Evolutionary conservation across 176 grass and related monocot genomes (phyloP).

Genomic region (Oryza officinalis): DNA sequence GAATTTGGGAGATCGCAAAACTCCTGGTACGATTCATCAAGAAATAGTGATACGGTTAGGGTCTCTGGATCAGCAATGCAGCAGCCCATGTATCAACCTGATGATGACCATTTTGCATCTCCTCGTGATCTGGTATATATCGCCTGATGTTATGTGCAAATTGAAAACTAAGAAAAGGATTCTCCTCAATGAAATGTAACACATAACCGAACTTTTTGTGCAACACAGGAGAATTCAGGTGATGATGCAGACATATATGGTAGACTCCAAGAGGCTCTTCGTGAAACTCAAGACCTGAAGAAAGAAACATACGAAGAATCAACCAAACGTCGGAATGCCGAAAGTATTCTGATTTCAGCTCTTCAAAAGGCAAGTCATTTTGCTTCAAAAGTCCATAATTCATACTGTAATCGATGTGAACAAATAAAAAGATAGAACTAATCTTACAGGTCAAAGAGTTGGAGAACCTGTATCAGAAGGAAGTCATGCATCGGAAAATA

Average conservation of each 20-base stretch:
- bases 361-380: slow-evolving; percentile 52
- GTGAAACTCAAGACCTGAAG: slow-evolving; percentile 56
- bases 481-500: slow-evolving; percentile 47
- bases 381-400: slow-evolving; percentile 13
- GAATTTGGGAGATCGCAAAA: slow-evolving; percentile 26
- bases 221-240: slow-evolving; percentile 40
- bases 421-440: not conserved
- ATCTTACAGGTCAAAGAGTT: slow-evolving; percentile 47
- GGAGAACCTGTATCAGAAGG: slow-evolving; percentile 46
- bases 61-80: slow-evolving; percentile 23
- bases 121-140: slow-evolving; percentile 43
- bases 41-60: slow-evolving; percentile 32
- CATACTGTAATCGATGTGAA: not conserved
- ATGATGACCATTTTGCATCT: slow-evolving; percentile 19
- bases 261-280: slow-evolving; percentile 62
- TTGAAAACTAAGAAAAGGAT: not conserved
- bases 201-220: slow-evolving; percentile 13
- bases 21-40: slow-evolving; percentile 34
- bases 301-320: slow-evolving; percentile 74
- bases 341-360: slow-evolving; percentile 53
- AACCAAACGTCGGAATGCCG: slow-evolving; percentile 54
- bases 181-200: not conserved
- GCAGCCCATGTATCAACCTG: slow-evolving; percentile 25
- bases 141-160: not conserved
- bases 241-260: slow-evolving; percentile 50